Conservation (phyloP, 345 rosid genomes). For the Hypericum perforatum region DNA sequence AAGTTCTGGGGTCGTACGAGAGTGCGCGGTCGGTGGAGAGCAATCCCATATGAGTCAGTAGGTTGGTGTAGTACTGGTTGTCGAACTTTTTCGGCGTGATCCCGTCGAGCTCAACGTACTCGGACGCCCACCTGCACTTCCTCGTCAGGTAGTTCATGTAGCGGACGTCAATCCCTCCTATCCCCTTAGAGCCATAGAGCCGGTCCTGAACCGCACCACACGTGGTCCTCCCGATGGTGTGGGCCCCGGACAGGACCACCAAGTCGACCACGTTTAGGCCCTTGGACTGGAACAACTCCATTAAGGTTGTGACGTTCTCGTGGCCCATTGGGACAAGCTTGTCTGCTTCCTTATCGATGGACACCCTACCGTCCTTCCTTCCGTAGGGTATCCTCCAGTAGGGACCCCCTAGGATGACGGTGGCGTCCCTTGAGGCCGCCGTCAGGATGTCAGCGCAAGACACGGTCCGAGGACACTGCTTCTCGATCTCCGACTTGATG, state of each 20-base stretch:
- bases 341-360: slow-evolving; percentile 12
- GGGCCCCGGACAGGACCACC: slow-evolving; percentile 24
- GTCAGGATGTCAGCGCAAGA: slow-evolving; percentile 23
- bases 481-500: slow-evolving; percentile 14
- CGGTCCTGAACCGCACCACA: slow-evolving; percentile 21
- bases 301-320: slow-evolving; percentile 13
- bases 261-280: slow-evolving; percentile 15
- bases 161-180: slow-evolving; percentile 11
- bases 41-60: slow-evolving; percentile 27
- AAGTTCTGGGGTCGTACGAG: slow-evolving; percentile 31
- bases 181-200: slow-evolving; percentile 15
- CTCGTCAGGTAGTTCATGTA: slow-evolving; percentile 12
- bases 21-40: slow-evolving; percentile 44
- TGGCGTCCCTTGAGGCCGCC: slow-evolving; percentile 19
- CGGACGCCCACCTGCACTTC: slow-evolving; percentile 7
- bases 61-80: slow-evolving; percentile 25
- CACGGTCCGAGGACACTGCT: slow-evolving; percentile 14
- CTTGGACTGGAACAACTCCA: slow-evolving; percentile 7
- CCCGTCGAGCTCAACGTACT: slow-evolving; percentile 20
- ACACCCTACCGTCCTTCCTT: slow-evolving; percentile 15
- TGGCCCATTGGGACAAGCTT: slow-evolving; percentile 14
- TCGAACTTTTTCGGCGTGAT: slow-evolving; percentile 28
- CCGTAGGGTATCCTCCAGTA: slow-evolving; percentile 17
- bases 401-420: slow-evolving; percentile 12
- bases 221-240: slow-evolving; percentile 29